A percentile compares a stretch with the other conserved stretches of the same genome.
These are phyloP conservation scores for Penicillium sp. DNA, from an alignment of 2,329 filamentous ascomycete genomes.

Conservation along the genomic window DNA sequence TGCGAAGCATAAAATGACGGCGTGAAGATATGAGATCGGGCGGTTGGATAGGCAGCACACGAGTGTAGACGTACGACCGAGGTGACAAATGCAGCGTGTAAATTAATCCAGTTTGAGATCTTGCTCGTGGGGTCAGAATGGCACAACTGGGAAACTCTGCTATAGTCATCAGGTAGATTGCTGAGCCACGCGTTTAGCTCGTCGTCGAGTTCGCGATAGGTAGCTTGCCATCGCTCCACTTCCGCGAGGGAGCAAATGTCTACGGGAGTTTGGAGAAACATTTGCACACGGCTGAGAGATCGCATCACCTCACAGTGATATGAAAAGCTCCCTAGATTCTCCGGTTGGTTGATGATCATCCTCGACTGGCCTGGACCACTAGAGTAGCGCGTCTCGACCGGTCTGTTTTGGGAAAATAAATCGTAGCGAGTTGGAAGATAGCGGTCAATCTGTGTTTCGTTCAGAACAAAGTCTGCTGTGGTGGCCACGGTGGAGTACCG, in stretches of 20 bases:
- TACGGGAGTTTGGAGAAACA: slow-evolving; percentile 82
- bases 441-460: slow-evolving; percentile 85
- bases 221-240: slow-evolving; percentile 82
- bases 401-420: slow-evolving; percentile 75
- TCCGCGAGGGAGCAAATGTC: slow-evolving; percentile 80
- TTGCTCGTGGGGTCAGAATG: slow-evolving; percentile 62
- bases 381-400: slow-evolving; percentile 82
- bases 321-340: slow-evolving; percentile 81
- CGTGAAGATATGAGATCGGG: slow-evolving; percentile 80
- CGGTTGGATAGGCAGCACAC: slow-evolving; percentile 87
- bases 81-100: slow-evolving; percentile 87
- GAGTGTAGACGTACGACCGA: slow-evolving; percentile 69
- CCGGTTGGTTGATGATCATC: slow-evolving; percentile 65
- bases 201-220: slow-evolving; percentile 79
- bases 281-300: slow-evolving; percentile 80
- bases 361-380: slow-evolving; percentile 46
- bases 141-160: slow-evolving; percentile 73
- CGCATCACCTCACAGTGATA: slow-evolving; percentile 91
- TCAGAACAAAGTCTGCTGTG: slow-evolving; percentile 83
- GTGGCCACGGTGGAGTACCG: slow-evolving; percentile 86
- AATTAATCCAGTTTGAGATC: slow-evolving; percentile 79
- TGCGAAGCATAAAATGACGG: slow-evolving; percentile 83
- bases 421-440: slow-evolving; percentile 83
- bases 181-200: slow-evolving; percentile 79
- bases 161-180: slow-evolving; percentile 69